phyloP scores from a whole-genome alignment of 768 basidiomycete genomes.

The Termitomyces sp. region DNA sequence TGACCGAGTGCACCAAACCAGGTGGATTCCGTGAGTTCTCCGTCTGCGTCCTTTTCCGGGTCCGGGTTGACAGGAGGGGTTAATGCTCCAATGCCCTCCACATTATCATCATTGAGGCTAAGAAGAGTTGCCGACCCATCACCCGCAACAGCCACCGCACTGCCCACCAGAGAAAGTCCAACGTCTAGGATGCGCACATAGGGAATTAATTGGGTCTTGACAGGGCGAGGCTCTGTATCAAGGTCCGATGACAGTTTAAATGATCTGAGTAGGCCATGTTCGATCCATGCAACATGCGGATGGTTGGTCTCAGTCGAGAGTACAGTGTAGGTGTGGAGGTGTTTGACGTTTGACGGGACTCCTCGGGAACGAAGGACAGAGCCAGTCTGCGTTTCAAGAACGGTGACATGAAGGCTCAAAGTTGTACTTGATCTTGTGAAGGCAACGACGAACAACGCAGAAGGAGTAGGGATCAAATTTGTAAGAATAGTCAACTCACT shows the following conservation, averaged over 20 bases:
- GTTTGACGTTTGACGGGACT: slow-evolving; percentile 48
- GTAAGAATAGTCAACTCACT: slow-evolving; percentile 68
- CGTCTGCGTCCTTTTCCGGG: slow-evolving; percentile 7
- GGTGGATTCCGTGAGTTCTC: slow-evolving; percentile 8
- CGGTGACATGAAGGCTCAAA: slow-evolving; percentile 65
- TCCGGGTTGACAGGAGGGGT: slow-evolving; percentile 44
- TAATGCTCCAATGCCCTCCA: slow-evolving; percentile 51
- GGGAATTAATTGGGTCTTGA: slow-evolving; percentile 20
- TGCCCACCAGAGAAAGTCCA: slow-evolving; percentile 51
- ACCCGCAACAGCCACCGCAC: slow-evolving; percentile 54
- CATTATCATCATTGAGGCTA: slow-evolving; percentile 40
- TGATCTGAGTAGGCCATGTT: slow-evolving; percentile 46
- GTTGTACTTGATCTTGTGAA: slow-evolving; percentile 46
- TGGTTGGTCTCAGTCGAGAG: slow-evolving; percentile 17
- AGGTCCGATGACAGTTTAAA: slow-evolving; percentile 51
- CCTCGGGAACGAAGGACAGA: slow-evolving; percentile 42
- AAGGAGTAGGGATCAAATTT: slow-evolving; percentile 49
- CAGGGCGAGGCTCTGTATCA: slow-evolving; percentile 38
- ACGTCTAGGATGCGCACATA: slow-evolving; percentile 61
- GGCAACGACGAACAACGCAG: slow-evolving; percentile 56
- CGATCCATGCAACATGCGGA: slow-evolving; percentile 51
- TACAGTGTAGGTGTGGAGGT: slow-evolving; percentile 29
- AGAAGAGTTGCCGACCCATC: slow-evolving; percentile 60
- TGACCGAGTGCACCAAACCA: slow-evolving; percentile 8
- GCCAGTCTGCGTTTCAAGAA: slow-evolving; percentile 54